Evolutionary conservation across 2,329 filamentous ascomycete genomes (phyloP).

Genomic region (Stagonosporopsis rhizophila): DNA sequence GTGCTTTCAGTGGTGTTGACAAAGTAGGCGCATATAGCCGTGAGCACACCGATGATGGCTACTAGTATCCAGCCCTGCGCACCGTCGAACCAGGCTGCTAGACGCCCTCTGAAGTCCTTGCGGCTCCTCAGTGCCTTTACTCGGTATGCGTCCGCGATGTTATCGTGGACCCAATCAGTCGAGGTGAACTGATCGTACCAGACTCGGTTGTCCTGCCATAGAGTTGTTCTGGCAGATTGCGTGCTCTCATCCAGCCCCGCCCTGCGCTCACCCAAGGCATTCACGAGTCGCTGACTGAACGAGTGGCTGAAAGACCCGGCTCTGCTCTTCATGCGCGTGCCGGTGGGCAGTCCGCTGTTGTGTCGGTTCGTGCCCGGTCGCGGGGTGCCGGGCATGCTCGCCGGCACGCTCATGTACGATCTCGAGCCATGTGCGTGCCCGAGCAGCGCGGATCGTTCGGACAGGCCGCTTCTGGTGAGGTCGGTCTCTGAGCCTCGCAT

Average conservation of each 20-base stretch:
- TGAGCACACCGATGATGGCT: constrained; percentile 84
- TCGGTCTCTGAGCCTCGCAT: constrained; percentile 47
- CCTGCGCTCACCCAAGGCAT: constrained; percentile 62
- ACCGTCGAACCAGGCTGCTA: constrained; percentile 80
- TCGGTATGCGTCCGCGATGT: constrained; percentile 90
- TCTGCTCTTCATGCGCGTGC: constrained; percentile 43
- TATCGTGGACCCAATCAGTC: constrained; percentile 98
- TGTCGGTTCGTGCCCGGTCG: constrained; percentile 49
- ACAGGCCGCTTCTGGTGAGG: constrained; percentile 44
- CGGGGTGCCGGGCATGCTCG: constrained; percentile 51
- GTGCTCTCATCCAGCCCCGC: constrained; percentile 60
- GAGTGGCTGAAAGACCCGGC: constrained; percentile 43
- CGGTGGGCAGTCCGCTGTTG: constrained; percentile 44
- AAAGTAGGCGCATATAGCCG: constrained; percentile 84
- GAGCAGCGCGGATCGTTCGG: constrained; percentile 59
- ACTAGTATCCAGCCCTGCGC: constrained; percentile 95
- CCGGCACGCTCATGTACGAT: constrained; percentile 55
- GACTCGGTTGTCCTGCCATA: constrained; percentile 82
- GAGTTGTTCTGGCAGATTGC: constrained; percentile 69
- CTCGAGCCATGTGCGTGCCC: constrained; percentile 45
- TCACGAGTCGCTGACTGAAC: constrained; percentile 61
- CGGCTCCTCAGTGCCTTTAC: constrained; percentile 81
- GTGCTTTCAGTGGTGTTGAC: constrained; percentile 87
- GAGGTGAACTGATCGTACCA: constrained; percentile 99
- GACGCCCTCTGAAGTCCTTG: constrained; percentile 83